These are phyloP conservation scores for Fusarium hainanense DNA, from an alignment of 2,329 filamentous ascomycete genomes.

Conservation along the genomic window DNA sequence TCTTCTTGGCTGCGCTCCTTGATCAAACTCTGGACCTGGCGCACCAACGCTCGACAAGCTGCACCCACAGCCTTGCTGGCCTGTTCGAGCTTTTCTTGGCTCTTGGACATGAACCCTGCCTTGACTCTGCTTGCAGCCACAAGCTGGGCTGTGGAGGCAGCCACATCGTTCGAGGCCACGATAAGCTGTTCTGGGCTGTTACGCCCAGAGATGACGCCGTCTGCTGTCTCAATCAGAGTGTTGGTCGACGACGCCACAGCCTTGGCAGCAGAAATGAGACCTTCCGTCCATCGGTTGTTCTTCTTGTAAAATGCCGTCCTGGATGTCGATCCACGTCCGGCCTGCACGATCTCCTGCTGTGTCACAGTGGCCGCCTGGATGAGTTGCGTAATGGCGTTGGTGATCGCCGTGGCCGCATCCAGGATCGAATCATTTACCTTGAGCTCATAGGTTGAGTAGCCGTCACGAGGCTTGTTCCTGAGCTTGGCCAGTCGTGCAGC, in stretches of 20 bases:
- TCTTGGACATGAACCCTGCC: slow-evolving; percentile 98
- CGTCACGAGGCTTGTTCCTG: slow-evolving; percentile 95
- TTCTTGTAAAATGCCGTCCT: slow-evolving; percentile 99
- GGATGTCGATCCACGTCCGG: slow-evolving; percentile 87
- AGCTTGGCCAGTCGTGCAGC: slow-evolving; percentile 89
- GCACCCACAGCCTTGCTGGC: slow-evolving; percentile 93
- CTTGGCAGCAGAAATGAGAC: slow-evolving; percentile 96
- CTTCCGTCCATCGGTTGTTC: slow-evolving; percentile 99
- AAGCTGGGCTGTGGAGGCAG: slow-evolving; percentile 94
- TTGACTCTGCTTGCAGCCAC: slow-evolving; percentile 96
- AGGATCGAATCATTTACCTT: slow-evolving; percentile 96
- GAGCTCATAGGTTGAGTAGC: slow-evolving; percentile 95
- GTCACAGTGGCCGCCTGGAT: slow-evolving; percentile 95
- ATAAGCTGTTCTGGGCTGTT: slow-evolving; percentile 98
- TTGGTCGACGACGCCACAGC: slow-evolving; percentile 94
- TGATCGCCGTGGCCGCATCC: slow-evolving; percentile 91
- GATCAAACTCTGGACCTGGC: slow-evolving; percentile 95
- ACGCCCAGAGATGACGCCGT: slow-evolving; percentile 90
- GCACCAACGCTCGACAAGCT: slow-evolving; percentile 86
- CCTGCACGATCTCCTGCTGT: slow-evolving; percentile 95
- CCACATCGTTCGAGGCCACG: slow-evolving; percentile 96
- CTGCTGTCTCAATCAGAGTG: slow-evolving; percentile 96
- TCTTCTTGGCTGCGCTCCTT: slow-evolving; percentile 85
- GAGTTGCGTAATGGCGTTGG: slow-evolving; percentile 90
- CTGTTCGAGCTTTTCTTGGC: slow-evolving; percentile 88